Evolutionary conservation across 2,329 filamentous ascomycete genomes (phyloP), one percentile per base, ranked within the genome.

Genomic region (Coleophoma cylindrospora): DNA sequence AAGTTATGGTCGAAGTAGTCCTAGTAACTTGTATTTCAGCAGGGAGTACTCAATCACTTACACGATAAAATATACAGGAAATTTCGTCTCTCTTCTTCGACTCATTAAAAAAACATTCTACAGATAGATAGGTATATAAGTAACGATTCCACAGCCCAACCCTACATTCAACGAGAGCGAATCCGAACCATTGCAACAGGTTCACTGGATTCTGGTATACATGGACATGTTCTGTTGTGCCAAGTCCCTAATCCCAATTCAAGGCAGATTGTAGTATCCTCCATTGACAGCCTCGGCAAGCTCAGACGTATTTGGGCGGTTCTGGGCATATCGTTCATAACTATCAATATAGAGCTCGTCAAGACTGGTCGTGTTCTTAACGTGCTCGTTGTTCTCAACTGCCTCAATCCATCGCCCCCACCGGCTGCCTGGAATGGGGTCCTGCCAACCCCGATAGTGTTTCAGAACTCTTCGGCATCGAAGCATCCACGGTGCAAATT

Each of bases 241-340:
- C 15, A 41, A 41, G 14, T 19, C 14, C 40, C 40, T 1, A 12
- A 17, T 17, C 40, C 12, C 13, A 22, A 17, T 21, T 11, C 14
- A 44, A 27, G 19, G 27, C 14, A 27, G 21, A n/a, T 27, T 22
- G 21, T 44, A 44, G 48, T 71, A 71, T 43, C 79, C 79, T 34
- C 73, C 70, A 64, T 83, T 83, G 48, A 84, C 75, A 22, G 80
- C 80, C 64, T 80, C 76, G 9, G 79, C 79, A 47, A 83, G 62
- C 58, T 77, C 70, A 48, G 74, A 79, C 3, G 79, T 83, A 52
- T 80, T 74, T 8, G 79, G 79, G 21, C 80, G 71, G 57, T 84
- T 84, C 64, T 83, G 59, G 27, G 80, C 82, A 71, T 87, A 87
- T 66, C 83, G 67, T 67, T 86, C 80, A 69, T 87, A 87, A 54